Evolutionary conservation across 148 eudicot genomes (phyloP).

Genomic region (Chenopodium album): DNA sequence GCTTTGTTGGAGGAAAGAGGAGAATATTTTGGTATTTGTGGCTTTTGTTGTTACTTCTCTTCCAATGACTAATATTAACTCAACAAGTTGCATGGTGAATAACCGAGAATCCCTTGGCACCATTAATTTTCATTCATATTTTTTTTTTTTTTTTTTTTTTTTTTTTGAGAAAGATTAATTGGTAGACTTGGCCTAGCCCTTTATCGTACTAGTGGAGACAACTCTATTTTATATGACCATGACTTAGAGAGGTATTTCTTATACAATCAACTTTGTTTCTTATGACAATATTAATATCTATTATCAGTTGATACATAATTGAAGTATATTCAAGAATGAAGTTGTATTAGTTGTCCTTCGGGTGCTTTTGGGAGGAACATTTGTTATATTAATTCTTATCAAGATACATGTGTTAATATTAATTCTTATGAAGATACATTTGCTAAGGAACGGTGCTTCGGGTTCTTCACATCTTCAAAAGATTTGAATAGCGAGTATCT

Average conservation of each 20-base stretch:
- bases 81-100: slow-evolving; percentile 73
- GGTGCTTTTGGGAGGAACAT: not conserved
- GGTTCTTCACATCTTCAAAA: no score
- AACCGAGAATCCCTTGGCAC: slow-evolving; percentile 94
- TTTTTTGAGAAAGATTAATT: no score
- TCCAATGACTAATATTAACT: not conserved
- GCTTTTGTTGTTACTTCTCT: not conserved
- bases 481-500: no score
- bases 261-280: not conserved
- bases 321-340: not conserved
- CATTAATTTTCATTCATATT: slow-evolving; percentile 40
- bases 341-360: not conserved
- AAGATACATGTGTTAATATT: no score
- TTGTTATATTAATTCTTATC: no score
- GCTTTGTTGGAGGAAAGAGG: no score
- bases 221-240: slow-evolving; percentile 95
- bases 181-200: slow-evolving; percentile 95
- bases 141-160: no score
- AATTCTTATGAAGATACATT: no score
- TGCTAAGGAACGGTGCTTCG: no score
- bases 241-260: slow-evolving; percentile 80
- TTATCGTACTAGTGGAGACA: slow-evolving; percentile 96
- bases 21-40: not conserved
- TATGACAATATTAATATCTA: not conserved
- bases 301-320: not conserved